Evolutionary conservation across 148 eudicot species (phyloP).

Genomic region (Camellia japonica): DNA sequence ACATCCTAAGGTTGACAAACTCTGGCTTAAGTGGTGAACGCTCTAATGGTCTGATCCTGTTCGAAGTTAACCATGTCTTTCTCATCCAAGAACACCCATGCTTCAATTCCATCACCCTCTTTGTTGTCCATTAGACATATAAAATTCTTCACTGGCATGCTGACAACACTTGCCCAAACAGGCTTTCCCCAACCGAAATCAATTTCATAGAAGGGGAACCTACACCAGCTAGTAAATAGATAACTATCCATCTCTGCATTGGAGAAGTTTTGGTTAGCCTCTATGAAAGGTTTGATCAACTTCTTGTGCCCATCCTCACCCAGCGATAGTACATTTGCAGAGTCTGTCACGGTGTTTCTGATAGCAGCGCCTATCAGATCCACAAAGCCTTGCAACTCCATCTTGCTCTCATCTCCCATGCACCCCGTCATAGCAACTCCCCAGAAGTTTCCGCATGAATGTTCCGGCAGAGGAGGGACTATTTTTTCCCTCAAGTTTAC

Average conservation of each 20-base stretch:
- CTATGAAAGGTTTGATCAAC: too few relatives aligned
- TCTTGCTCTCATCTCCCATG: neutral
- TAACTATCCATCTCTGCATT: too few relatives aligned
- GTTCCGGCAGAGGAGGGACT: neutral
- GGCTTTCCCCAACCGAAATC: slow-evolving; percentile 27
- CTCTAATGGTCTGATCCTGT: neutral
- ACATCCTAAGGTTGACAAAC: too few relatives aligned
- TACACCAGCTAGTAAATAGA: neutral
- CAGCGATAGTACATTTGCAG: neutral
- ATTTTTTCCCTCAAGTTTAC: neutral
- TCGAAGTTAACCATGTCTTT: slow-evolving; percentile 9
- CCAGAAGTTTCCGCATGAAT: neutral
- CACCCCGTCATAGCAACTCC: neutral
- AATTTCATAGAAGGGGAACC: slow-evolving; percentile 14
- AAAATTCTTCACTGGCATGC: neutral
- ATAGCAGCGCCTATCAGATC: too few relatives aligned
- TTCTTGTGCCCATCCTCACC: too few relatives aligned
- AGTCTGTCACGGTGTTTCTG: too few relatives aligned
- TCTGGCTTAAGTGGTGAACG: neutral
- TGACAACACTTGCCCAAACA: slow-evolving; percentile 11
- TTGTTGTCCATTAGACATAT: slow-evolving; percentile 1
- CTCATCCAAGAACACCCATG: neutral
- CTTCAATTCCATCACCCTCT: slow-evolving; percentile 7
- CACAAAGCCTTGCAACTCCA: neutral
- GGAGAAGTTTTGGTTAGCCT: too few relatives aligned